Base-by-base conservation (phyloP, 2,329 filamentous ascomycete genomes). In the Penicillium sp. region DNA sequence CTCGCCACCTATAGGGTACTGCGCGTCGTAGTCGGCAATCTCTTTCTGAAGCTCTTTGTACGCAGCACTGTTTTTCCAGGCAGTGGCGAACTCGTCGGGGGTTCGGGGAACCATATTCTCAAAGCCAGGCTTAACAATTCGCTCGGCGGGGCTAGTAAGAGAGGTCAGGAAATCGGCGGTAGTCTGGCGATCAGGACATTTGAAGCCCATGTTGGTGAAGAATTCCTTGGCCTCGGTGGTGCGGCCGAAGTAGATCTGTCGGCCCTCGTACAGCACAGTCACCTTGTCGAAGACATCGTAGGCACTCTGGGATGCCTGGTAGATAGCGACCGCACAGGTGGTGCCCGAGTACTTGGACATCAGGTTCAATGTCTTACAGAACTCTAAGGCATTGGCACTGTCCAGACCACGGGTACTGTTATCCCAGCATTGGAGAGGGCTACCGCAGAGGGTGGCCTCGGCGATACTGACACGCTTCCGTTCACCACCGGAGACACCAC, bases 181-280 rank as follows among this genome's bases (percentile, higher is more conserved):
- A 0, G 87, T 90, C 69, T 90, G 87, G 13, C 89, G 82, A 4
- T 83, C 75, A 0, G 88, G 87, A 64, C 89, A 91, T 13, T 82
- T 73, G 78, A 86, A 93, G 33, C 89, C 89, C 74, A 89, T 84
- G 13, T 80, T 76, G 66, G 88, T 84, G 63, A 93, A 92, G 74
- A 85, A 92, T 0, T 70, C 71, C 66, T 82, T 87, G 0, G 89
- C 89, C 3, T 81, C 75, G 6, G 69, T 70, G 0, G 86, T 84
- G 0, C 82, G 82, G 0, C 90, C 90, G 64, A 89, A 93, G 76
- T 86, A 93, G 66, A 93, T 92, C 69, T 92, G 84, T 1, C 87
- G 82, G 2, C 90, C 90, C 65, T 91, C 87, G 68, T 92, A 91
- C 0, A 92, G 77, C 0, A 93, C 86, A 0, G 84, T 81, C 0